A percentile compares a stretch with the other conserved stretches of the same genome.
phyloP scores from a whole-genome alignment of 257 asterid species.

The Nicotiana sylvestris region DNA sequence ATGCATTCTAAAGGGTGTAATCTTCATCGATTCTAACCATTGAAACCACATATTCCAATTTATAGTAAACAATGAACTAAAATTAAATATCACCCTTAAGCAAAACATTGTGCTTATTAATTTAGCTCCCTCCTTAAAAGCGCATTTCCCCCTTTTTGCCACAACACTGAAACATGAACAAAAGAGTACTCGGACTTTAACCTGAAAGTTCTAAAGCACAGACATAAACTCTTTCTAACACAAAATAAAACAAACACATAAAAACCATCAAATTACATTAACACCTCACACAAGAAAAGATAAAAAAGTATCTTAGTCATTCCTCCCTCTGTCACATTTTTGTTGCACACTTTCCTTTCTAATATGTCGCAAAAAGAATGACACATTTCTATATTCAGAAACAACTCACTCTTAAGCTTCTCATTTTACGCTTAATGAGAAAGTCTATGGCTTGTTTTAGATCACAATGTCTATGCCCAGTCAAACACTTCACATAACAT shows the following conservation, averaged over 20 bases:
- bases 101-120: background rate
- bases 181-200: background rate
- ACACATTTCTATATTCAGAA: too few species aligned
- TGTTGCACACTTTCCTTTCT: too few species aligned
- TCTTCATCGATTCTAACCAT: background rate
- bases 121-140: background rate
- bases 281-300: too few species aligned
- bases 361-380: too few species aligned
- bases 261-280: background rate
- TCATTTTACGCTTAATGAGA: too few species aligned
- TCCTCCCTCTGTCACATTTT: too few species aligned
- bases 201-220: background rate
- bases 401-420: too few species aligned
- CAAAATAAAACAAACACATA: background rate
- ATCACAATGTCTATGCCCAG: too few species aligned
- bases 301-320: background rate
- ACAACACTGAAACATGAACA: background rate
- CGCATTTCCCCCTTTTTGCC: background rate
- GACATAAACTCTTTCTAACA: background rate
- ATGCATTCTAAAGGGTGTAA: background rate
- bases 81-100: background rate
- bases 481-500: too few species aligned
- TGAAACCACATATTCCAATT: background rate
- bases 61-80: background rate
- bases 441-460: too few species aligned